Base-by-base conservation (phyloP, 805 yeast species). In the Saccharomycopsis malanga region DNA sequence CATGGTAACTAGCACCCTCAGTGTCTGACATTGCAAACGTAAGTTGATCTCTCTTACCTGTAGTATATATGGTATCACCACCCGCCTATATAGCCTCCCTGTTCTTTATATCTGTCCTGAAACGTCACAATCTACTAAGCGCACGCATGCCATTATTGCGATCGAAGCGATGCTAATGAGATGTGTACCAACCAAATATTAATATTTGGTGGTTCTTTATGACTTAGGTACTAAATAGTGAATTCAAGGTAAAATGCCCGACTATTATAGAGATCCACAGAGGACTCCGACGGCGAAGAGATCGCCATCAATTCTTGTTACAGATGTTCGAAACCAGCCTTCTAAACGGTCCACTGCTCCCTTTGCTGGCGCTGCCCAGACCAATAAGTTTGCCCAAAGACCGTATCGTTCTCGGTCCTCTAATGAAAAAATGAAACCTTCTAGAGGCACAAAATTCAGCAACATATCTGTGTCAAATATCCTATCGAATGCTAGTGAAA, bases 291-390 rank as follows among this genome's bases (percentile, higher is more conserved):
- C 85, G 4, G 87, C 95, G 12, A 86, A 85, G 57, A 67, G 97
- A 57, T 86, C 96, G 25, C 97, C 98, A 9, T 86, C 96, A 1
- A 89, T 89, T 58, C 71, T 89, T 48, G 98, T 89, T 34, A 91
- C 98, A 0, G 98, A 89, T 65, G 78, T 86, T 2, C 71, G 98
- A 51, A 73, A 38, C 24, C 39, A 78, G 52, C 62, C 75, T 4
- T 72, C 74, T 22, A 67, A 72, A n/a, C 61, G 81, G 42, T 53
- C 57, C 27, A 62, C 68, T 47, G 93, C 91, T 0, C 94, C 93
- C 1, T 86, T 80, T 71, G 93, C 93, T 1, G 89, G 91, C 7
- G 69, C 68, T 52, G 72, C 73, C 3, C 64, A 60, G 58, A 10
- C 34, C 52, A 6, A 44, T 55, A 21, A 53, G 39, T 41, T 45